Evolutionary conservation across 2,329 filamentous ascomycete genomes (phyloP).

Genomic region (Bipolaris zeicola): DNA sequence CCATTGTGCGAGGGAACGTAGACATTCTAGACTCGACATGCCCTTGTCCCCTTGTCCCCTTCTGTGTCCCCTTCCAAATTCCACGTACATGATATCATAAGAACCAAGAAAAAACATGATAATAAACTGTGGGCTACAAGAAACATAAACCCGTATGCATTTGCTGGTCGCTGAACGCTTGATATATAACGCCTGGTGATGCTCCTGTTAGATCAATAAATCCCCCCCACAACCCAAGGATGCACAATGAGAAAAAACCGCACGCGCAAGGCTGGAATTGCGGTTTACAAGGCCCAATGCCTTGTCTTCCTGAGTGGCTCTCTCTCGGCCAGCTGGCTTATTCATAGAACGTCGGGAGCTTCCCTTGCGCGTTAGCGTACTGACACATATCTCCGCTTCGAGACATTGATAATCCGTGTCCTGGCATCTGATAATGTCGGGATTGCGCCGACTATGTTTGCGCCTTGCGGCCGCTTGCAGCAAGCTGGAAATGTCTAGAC

Average conservation of each 20-base stretch:
- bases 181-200: constrained; percentile 6
- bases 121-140: neutral
- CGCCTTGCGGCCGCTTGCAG: neutral
- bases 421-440: neutral
- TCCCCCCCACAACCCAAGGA: neutral
- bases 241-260: neutral
- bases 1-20: neutral
- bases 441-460: neutral
- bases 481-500: neutral
- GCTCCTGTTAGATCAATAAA: neutral
- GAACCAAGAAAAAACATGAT: neutral
- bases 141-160: constrained; percentile 2
- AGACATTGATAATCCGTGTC: neutral
- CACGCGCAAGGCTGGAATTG: neutral
- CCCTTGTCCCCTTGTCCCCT: neutral
- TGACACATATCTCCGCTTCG: neutral
- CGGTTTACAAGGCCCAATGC: neutral
- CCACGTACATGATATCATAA: neutral
- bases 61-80: neutral
- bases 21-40: neutral
- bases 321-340: neutral
- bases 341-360: neutral
- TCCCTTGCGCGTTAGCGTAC: neutral
- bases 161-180: constrained; percentile 12
- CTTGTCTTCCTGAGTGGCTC: neutral